These are phyloP conservation scores for Fusarium brachygibbosum DNA, from an alignment of 2,329 filamentous ascomycete genomes.

Conservation along the genomic window DNA sequence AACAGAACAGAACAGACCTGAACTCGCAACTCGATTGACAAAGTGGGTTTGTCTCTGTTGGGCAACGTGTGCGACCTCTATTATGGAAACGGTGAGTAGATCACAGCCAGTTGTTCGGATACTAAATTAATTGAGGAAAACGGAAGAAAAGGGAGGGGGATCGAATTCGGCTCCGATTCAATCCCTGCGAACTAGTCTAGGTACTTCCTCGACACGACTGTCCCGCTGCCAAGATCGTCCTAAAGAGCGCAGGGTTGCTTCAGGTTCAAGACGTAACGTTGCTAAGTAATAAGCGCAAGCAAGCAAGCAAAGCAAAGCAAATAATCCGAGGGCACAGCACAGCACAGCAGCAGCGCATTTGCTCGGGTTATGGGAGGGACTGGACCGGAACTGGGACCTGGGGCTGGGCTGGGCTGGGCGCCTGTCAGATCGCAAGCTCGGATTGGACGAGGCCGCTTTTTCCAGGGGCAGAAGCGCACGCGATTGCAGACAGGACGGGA, in stretches of 20 bases:
- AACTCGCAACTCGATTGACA: conserved; percentile 17
- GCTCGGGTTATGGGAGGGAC: conserved; percentile 23
- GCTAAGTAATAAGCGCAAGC: conserved; percentile 16
- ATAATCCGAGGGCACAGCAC: background rate
- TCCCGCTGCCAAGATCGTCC: conserved; percentile 40
- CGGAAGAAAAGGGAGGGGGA: conserved; percentile 11
- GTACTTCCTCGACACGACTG: conserved; percentile 10
- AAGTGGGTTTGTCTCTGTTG: conserved; percentile 25
- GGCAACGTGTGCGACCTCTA: conserved; percentile 13
- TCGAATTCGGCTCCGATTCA: conserved; percentile 29
- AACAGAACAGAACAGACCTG: conserved; percentile 1
- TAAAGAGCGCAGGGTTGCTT: conserved; percentile 36
- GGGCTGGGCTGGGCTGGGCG: conserved; percentile 2
- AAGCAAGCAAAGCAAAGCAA: background rate
- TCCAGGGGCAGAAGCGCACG: conserved; percentile 45
- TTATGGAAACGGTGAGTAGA: conserved; percentile 33
- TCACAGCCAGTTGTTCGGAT: conserved; percentile 9
- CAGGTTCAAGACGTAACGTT: conserved; percentile 32
- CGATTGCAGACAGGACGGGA: conserved; percentile 29
- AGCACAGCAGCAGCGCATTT: conserved; percentile 8
- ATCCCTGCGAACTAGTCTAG: conserved; percentile 22
- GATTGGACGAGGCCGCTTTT: conserved; percentile 36
- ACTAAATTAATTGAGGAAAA: conserved; percentile 5
- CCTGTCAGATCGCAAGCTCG: conserved; percentile 40
- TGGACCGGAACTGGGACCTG: background rate